Conservation (phyloP, 495 filamentous ascomycete species). For the Lepidopterella palustris region DNA sequence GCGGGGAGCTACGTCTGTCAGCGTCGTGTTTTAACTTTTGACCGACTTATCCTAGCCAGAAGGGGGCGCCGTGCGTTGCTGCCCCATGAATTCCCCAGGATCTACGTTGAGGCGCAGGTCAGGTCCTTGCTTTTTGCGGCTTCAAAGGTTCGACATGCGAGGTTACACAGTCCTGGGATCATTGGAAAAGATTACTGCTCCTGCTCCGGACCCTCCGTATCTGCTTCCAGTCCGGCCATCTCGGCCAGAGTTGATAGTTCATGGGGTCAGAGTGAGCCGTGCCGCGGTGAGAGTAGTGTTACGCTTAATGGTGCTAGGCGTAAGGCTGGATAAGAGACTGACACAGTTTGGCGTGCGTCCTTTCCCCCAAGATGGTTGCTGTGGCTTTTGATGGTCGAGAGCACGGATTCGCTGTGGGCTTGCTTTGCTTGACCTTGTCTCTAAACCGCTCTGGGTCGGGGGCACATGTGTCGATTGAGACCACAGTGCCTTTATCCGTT, state of each 20-base stretch:
- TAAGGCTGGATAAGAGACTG: neutral
- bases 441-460: neutral
- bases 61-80: neutral
- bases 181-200: neutral
- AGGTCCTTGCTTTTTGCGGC: conserved; percentile 10
- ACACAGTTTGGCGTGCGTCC: neutral
- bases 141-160: conserved; percentile 5
- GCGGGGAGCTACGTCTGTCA: neutral
- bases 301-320: neutral
- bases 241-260: neutral
- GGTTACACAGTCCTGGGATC: neutral
- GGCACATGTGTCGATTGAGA: neutral
- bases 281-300: neutral
- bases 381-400: neutral
- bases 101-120: conserved; percentile 4
- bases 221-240: neutral
- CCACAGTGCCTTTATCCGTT: neutral
- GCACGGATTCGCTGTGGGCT: neutral
- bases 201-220: too few species aligned
- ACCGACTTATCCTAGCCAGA: neutral
- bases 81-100: conserved; percentile 4
- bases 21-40: neutral
- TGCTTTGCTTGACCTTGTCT: neutral
- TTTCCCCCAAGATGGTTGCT: neutral
- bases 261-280: neutral